Base-by-base conservation (phyloP, 2,329 filamentous ascomycete genomes). In the Fusarium sp. region DNA sequence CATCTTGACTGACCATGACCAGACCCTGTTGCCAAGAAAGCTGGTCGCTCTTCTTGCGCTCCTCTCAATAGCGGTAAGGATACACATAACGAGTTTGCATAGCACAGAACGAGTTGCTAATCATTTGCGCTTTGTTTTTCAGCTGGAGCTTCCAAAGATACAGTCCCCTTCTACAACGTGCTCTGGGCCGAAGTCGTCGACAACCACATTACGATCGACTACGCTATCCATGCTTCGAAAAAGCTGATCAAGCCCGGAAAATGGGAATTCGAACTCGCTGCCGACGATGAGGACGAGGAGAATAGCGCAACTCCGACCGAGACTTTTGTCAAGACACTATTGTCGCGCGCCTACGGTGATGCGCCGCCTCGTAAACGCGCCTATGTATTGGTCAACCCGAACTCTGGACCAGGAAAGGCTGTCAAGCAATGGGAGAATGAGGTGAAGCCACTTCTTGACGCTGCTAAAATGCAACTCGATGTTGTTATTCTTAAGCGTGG, bases 331-430 rank as follows among this genome's bases (percentile, higher is more conserved):
- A 83, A 85, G 29, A 83, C 82, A 55, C 84, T 98, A 34, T 78
- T 97, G 22, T 82, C 89, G 37, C 85, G 86, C 48, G 89, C 94
- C 25, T 98, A 97, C 75, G 82, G 91, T 83, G 58, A 82, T 10
- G 87, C 92, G 3, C 88, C 91, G 75, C 86, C 86, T 56, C 86
- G 85, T 61, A 96, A 94, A 79, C 89, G 93, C 48, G 90, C 96
- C 68, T 97, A 96, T 79, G 90, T 98, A 14, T 83, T 98, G 45
- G 86, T 99, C 67, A 99, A 99, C 79, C 96, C 96, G 0, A 92
- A 94, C 74, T 93, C 94, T 16, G 96, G 96, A 0, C 92, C 94
- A 44, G 95, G 95, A 42, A 82, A 81, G 44, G 95, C 94, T 2
- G 82, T 88, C 66, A 92, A 89, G 76, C 86, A 90, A 69, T 98